Percentiles rank a stretch among this genome's conserved stretches.
phyloP scores from a whole-genome alignment of 257 asterid genomes.

The Solanum pinnatisectum region DNA sequence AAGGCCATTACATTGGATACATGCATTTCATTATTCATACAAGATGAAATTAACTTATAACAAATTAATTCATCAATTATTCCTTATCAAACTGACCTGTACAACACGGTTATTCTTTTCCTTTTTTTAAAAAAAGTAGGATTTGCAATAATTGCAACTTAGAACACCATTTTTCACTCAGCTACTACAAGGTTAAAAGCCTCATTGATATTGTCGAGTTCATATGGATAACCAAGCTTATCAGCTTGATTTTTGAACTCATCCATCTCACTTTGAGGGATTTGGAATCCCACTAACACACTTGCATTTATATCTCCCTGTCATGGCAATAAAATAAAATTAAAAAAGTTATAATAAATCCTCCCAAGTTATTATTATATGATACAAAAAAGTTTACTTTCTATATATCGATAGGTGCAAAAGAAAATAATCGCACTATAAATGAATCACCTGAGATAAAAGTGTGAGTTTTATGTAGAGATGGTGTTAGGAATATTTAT shows the following conservation, averaged over 20 bases:
- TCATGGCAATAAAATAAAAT: background rate
- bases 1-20: background rate
- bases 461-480: no score
- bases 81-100: background rate
- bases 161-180: background rate
- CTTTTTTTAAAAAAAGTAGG: background rate
- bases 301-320: constrained; percentile 87
- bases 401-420: background rate
- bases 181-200: constrained; percentile 59
- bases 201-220: constrained; percentile 46
- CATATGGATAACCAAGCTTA: constrained; percentile 59
- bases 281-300: constrained; percentile 82
- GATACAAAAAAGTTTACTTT: background rate
- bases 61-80: background rate
- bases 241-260: constrained; percentile 51
- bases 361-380: background rate
- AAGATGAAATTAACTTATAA: background rate
- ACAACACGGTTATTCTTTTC: background rate
- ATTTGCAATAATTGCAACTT: background rate
- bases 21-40: background rate
- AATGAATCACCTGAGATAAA: no score
- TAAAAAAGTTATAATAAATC: background rate
- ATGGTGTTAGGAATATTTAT: no score
- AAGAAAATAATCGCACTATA: no score
- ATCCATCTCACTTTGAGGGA: constrained; percentile 41